Percentiles rank a stretch among this genome's conserved stretches.
These are phyloP conservation scores for Ophiocordyceps unilateralis DNA, from an alignment of 2,329 filamentous ascomycete species.

Conservation along the genomic window DNA sequence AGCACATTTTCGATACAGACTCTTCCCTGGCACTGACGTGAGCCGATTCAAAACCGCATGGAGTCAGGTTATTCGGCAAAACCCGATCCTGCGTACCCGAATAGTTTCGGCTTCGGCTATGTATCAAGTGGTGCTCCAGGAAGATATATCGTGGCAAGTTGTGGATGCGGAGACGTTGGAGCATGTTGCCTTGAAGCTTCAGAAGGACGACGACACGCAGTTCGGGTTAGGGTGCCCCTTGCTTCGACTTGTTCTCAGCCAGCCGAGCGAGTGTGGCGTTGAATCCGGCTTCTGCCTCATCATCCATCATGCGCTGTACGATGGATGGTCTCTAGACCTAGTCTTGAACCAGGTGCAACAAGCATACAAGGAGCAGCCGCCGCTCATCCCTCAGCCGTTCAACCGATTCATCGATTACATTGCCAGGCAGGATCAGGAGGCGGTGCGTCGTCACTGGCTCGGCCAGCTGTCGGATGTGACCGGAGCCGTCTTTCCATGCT, in stretches of 20 bases:
- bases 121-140: conserved; percentile 19
- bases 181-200: neutral
- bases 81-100: conserved; percentile 24
- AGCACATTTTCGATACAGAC: conserved; percentile 23
- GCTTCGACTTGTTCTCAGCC: conserved; percentile 20
- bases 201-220: conserved; percentile 11
- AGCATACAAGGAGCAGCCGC: conserved; percentile 14
- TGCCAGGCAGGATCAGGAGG: neutral
- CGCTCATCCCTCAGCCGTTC: neutral
- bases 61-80: conserved; percentile 15
- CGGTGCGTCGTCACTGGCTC: neutral
- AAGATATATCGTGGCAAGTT: conserved; percentile 11
- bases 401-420: conserved; percentile 1
- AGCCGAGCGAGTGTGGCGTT: neutral
- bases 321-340: conserved; percentile 32
- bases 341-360: conserved; percentile 24
- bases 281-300: conserved; percentile 13
- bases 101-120: conserved; percentile 20
- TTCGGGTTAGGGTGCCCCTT: conserved; percentile 22
- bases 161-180: conserved; percentile 6
- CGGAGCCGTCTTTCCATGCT: neutral
- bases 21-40: conserved; percentile 11
- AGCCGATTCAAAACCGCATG: conserved; percentile 18
- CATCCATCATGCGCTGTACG: conserved; percentile 34
- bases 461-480: neutral